Evolutionary conservation across 257 asterid genomes (phyloP).

Genomic region (Petunia axillaris): DNA sequence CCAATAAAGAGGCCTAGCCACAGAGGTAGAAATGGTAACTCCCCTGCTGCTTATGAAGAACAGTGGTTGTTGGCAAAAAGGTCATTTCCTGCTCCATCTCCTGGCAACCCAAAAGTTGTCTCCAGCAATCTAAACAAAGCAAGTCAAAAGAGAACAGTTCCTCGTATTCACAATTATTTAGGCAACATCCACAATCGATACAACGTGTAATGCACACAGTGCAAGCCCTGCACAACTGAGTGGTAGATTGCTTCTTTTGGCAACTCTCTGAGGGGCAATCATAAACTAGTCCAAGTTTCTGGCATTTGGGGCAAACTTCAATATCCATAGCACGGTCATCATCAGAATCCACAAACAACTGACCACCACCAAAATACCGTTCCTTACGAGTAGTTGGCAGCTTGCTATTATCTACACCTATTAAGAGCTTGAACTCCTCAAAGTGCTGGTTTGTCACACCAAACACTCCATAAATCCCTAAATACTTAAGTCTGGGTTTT

Average conservation of each 20-base stretch:
- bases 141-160: constrained; percentile 58
- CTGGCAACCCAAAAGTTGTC: constrained; percentile 31
- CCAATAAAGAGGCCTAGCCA: constrained; percentile 36
- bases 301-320: constrained; percentile 74
- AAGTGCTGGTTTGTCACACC: constrained; percentile 54
- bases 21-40: constrained; percentile 40
- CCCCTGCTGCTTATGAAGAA: background rate
- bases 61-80: background rate
- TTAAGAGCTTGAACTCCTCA: constrained; percentile 59
- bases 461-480: constrained; percentile 56
- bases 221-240: constrained; percentile 70
- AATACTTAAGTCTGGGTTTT: constrained; percentile 54
- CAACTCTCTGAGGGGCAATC: constrained; percentile 77
- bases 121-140: constrained; percentile 56
- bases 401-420: constrained; percentile 48
- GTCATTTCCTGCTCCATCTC: constrained; percentile 27
- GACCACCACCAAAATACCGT: constrained; percentile 44
- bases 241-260: constrained; percentile 37
- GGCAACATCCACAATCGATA: constrained; percentile 69
- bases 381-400: constrained; percentile 40
- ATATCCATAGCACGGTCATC: constrained; percentile 69
- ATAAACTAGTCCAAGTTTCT: constrained; percentile 53
- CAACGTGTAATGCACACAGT: constrained; percentile 68
- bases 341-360: constrained; percentile 60
- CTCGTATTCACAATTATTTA: constrained; percentile 49